A percentile compares a stretch with the other conserved stretches of the same genome.
Conservation (phyloP, 345 rosid genomes). For the Euphorbia pulcherrima region DNA sequence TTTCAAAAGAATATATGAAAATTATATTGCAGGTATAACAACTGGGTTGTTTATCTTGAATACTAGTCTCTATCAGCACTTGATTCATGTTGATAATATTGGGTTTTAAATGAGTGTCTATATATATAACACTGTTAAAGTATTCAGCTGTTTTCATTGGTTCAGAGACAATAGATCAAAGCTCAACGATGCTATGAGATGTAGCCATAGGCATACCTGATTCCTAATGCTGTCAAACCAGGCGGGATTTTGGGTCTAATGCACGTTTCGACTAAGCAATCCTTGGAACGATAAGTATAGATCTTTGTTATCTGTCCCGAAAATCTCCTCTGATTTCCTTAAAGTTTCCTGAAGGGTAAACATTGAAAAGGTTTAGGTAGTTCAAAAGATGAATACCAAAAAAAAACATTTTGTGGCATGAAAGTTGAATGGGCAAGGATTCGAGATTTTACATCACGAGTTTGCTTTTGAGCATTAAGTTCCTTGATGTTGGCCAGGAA, state of each 20-base stretch:
- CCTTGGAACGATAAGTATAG: slow-evolving; percentile 79
- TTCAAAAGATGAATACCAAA: slow-evolving; percentile 1
- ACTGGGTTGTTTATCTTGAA: background rate
- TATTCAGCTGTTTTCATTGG: background rate
- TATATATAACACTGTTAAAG: background rate
- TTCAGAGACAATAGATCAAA: background rate
- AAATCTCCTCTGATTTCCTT: slow-evolving; percentile 83
- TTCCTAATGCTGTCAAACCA: slow-evolving; percentile 7
- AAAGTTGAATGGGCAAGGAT: slow-evolving; percentile 2
- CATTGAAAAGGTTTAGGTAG: background rate
- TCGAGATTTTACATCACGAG: slow-evolving; percentile 58
- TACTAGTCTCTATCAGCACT: background rate
- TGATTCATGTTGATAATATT: background rate
- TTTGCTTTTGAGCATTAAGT: slow-evolving; percentile 82
- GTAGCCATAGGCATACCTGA: slow-evolving; percentile 15
- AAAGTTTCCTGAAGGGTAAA: slow-evolving; percentile 67
- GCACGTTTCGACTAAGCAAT: slow-evolving; percentile 58
- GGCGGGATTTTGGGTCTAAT: slow-evolving; percentile 26
- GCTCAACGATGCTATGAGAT: background rate
- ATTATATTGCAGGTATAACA: background rate
- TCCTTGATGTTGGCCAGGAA: slow-evolving; percentile 89
- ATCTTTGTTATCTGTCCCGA: slow-evolving; percentile 82
- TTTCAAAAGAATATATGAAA: background rate
- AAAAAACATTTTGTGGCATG: background rate
- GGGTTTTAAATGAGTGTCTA: background rate